Conservation (phyloP, 208 protist species). For the Trypanosoma avium region DNA sequence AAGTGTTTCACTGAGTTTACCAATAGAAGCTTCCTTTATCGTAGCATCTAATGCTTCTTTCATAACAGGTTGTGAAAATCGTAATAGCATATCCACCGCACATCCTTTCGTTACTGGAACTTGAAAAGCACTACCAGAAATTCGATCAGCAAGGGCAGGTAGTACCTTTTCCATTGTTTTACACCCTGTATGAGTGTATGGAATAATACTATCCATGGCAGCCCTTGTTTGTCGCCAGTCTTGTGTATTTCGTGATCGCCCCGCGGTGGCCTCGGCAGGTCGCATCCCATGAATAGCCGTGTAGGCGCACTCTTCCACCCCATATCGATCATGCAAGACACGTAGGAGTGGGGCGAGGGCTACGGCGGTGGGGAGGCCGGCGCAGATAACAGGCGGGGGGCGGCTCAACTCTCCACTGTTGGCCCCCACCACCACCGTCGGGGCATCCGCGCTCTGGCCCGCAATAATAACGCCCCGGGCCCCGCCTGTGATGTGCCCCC, state of each 20-base stretch:
- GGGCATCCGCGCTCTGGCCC: constrained; percentile 94
- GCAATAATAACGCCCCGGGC: constrained; percentile 98
- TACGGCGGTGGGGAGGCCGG: constrained; percentile 98
- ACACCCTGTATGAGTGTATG: constrained; percentile 96
- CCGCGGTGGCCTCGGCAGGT: constrained; percentile 95
- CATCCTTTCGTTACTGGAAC: constrained; percentile 97
- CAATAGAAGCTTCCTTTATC: constrained; percentile 67
- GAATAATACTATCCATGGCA: constrained; percentile 96
- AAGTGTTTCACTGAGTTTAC: constrained; percentile 74
- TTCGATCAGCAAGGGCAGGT: constrained; percentile 60
- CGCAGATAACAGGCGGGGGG: constrained; percentile 89
- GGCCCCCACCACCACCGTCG: constrained; percentile 95
- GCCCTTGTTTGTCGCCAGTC: constrained; percentile 96
- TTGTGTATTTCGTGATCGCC: constrained; percentile 89
- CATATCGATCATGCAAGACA: constrained; percentile 93
- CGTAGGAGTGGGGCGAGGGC: constrained; percentile 97
- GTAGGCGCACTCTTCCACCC: constrained; percentile 96
- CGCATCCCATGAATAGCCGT: constrained; percentile 98
- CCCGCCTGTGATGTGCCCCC: constrained; percentile 91
- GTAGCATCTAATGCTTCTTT: constrained; percentile 93
- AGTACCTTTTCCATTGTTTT: constrained; percentile 96
- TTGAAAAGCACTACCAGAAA: constrained; percentile 95
- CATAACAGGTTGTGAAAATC: constrained; percentile 78
- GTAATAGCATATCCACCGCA: constrained; percentile 96
- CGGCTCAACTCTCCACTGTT: constrained; percentile 89